Evolutionary conservation across 2,329 filamentous ascomycete genomes (phyloP), one percentile per base, ranked within the genome.

Genomic region (Xylariaceae sp.): DNA sequence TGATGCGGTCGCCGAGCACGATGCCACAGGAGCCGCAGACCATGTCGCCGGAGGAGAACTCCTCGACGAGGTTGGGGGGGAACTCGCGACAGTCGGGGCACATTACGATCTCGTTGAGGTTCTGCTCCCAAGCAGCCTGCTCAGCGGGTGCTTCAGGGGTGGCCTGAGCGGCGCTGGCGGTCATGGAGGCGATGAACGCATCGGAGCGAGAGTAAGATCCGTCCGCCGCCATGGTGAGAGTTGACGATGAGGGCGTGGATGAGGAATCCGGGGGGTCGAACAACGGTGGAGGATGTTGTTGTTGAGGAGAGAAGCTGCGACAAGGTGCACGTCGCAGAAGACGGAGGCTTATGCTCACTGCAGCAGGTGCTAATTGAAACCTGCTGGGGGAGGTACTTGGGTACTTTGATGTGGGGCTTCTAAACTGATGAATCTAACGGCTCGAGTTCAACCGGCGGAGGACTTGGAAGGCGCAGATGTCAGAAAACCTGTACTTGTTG

Each of bases 1-100:
- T 91, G 67, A 94, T 90, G 58, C 90, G 87, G 64, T 92, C 88
- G 52, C 88, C 87, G 30, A 99, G 81, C 6, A 99, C 94, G 32
- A 96, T 78, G 35, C 94, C 94, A 64, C 94, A 99, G 54, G 87
- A 90, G 51, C 81, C 87, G 67, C 94, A 99, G 48, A 99, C 90
- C 67, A 95, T 89, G 69, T 99, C 94, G 57, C 90, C 89, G 33
- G 85, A 88, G 6, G 90, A 90, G 66, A 92, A 94, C 67, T 97
- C 94, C 66, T 97, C 94, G 41, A 94, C 82, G 33, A 99, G 76
- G 57, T 96, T 91, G 5, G 94, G 92, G n/a, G 94, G 94, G 47
- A 83, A 79, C 65, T 96, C 90, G 64, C 86, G 87, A 77, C 94
- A 99, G 66, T 99, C 92, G 14, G 83, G 87, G 68, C 94, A 99